Evolutionary conservation across 2,329 filamentous ascomycete genomes (phyloP), one percentile per base, ranked within the genome.

Genomic region (Penicillium sp.): DNA sequence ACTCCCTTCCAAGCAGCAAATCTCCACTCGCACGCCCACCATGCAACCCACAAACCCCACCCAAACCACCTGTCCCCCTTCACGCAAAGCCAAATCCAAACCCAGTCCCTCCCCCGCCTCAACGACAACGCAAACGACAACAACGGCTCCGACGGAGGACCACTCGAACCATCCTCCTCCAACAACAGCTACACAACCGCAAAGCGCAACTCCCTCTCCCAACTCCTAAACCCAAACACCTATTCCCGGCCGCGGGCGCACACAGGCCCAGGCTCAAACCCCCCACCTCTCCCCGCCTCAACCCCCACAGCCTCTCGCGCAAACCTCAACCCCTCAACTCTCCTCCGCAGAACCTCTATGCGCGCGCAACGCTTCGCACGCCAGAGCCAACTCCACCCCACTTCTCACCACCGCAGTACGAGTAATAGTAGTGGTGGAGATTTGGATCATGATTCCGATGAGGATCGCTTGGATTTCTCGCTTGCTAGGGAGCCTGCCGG

Each of bases 401-500:
- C 17, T 49, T 12, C 53, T 6, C 47, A 50, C 43, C 62, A 60
- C 12, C 62, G 61, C 17, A 63, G 58, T 36, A 62, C 55, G 9
- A 67, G 66, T 51, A 66, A 58, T 2, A 62, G 62, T 48, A 64
- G 60, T 23, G 62, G 63, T 8, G 63, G 61, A 3, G 57, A 55
- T 27, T 6, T 57, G 42, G 55, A 53, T 12, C 19, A 25, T 38
- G 55, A 57, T 25, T 67, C 61, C 10, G 71, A 76, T 35, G 71
- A 77, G 33, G 75, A 80, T 21, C 72, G 83, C 64, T 78, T 93
- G 53, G 89, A 93, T 69, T 72, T 94, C 3, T 89, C 86, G 23
- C 80, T 97, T 0, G 93, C 92, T 0, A 85, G 85, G 62, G 93
- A 97, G 74, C 85, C 84, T 55, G 93, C 93, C 0, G 93, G 93